Base-by-base conservation (phyloP, 805 yeast genomes). In the Yueomyces sp. region DNA sequence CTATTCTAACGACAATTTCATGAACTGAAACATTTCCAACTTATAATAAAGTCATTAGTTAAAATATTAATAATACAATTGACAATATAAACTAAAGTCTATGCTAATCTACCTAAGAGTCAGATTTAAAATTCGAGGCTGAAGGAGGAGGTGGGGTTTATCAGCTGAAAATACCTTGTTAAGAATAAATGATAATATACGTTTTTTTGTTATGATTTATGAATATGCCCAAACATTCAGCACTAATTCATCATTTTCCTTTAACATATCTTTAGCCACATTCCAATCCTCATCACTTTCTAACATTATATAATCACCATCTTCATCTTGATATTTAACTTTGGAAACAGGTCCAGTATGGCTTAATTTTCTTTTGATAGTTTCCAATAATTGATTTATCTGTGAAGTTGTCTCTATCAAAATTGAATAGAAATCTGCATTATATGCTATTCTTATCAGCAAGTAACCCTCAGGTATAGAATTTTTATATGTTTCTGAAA, bases 311-410 rank as follows among this genome's bases (percentile, higher is more conserved):
- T 76, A 81, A 59, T 92, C 98, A 19, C 94, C 96, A 59, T 92
- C 98, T 63, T 92, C 98, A 62, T 92, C 98, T 57, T 77, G 78
- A 59, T 86, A 90, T 60, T 79, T 80, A 47, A 92, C 70, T 53
- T 81, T 68, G 45, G 66, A 63, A 40, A 66, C 50, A 11, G 61
- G 69, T 28, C 80, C 82, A 44, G 77, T 69, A 42, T 74, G 72
- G 39, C 69, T 66, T 40, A 79, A 58, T 54, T 79, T 78, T 41
- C 69, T 70, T 47, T 74, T 76, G 36, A 85, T 74, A 47, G 77
- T 76, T 39, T 67, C 73, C 40, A 73, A 64, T 45, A 85, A 67
- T 39, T 73, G 78, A 8, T 67, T 65, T 56, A 75, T 70, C 36
- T 69, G 53, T 37, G 76, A 66, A 44, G 72, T 66, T 45, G 69